Conservation (phyloP, 176 grass and related monocot species). For the Phoenix dactylifera region DNA sequence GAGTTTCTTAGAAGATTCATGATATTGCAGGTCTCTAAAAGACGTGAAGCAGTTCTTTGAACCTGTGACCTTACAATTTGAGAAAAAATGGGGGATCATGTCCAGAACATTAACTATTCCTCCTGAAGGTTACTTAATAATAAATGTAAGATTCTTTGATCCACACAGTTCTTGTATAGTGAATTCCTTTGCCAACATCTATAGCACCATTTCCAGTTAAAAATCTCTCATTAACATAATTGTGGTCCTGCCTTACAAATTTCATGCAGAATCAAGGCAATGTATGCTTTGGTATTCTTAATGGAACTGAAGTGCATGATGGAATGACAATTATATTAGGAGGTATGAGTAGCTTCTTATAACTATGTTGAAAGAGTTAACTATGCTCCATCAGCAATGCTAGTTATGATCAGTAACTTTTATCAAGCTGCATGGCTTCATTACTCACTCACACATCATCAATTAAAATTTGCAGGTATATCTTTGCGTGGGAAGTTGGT, state of each 20-base stretch:
- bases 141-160: constrained; percentile 46
- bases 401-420: constrained; percentile 2
- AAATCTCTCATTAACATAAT: neutral
- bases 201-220: constrained; percentile 1
- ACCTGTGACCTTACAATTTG: constrained; percentile 59
- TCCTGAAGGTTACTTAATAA: constrained; percentile 68
- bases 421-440: neutral
- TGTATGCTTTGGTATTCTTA: constrained; percentile 74
- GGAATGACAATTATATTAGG: constrained; percentile 67
- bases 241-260: neutral
- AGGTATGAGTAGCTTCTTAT: constrained; percentile 32
- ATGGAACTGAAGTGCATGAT: constrained; percentile 50
- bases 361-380: neutral
- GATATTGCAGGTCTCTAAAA: constrained; percentile 53
- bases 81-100: constrained; percentile 53
- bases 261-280: constrained; percentile 67
- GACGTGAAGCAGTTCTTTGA: constrained; percentile 73
- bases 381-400: neutral
- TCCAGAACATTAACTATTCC: constrained; percentile 48
- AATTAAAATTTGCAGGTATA: constrained; percentile 39
- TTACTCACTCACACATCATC: neutral
- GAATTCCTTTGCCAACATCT: neutral
- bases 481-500: constrained; percentile 79
- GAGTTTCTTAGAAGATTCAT: constrained; percentile 5
- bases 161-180: neutral